Base-by-base conservation (phyloP, 139 green algal genomes). In the Asterochloris erici region DNA sequence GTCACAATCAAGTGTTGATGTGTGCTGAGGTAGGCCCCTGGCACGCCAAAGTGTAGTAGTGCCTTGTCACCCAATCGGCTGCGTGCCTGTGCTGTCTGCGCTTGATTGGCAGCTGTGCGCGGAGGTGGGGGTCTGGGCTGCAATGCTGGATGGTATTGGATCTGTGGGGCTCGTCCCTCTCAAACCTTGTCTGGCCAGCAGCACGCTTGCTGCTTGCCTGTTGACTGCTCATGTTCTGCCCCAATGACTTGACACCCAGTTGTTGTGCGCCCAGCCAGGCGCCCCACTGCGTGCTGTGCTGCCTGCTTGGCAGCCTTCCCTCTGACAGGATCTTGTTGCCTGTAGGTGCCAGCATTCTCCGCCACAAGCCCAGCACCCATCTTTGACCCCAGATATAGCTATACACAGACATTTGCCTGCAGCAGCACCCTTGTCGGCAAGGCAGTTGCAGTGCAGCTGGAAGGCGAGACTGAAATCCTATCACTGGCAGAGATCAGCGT, bases 331-430 rank as follows among this genome's bases (percentile, higher is more conserved):
- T 14, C 29, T 0, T 27, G 21, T 24, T 69, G 16, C 21, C 29
- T 79, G 75, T 54, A 80, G 76, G 76, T 80, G 76, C 76, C 76
- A 61, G 60, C 29, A 1, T 80, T 70, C 60, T 63, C 16, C 24
- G 24, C 23, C 24, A 17, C 47, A 14, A 70, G 60, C 6, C 24
- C 76, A 15, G 54, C 76, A 11, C 60, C 68, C 23, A 80, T 80
- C 12, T 80, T 80, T 27, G 68, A 61, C 14, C 24, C 68, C 60
- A 68, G 38, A 10, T 47, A 61, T 14, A 17, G 68, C 24, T 80
- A 80, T n/a, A 80, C 60, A 9, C 14, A 80, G 61, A 80, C 76
- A 14, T 80, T 80, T 62, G 24, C 68, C 13, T 80, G 76, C 76
- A 70, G n/a, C 23, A 24, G 68, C 14, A 60, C 76, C 19, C 13